These are phyloP conservation scores for Naganishia onofrii DNA, from an alignment of 768 basidiomycete genomes.

Conservation along the genomic window DNA sequence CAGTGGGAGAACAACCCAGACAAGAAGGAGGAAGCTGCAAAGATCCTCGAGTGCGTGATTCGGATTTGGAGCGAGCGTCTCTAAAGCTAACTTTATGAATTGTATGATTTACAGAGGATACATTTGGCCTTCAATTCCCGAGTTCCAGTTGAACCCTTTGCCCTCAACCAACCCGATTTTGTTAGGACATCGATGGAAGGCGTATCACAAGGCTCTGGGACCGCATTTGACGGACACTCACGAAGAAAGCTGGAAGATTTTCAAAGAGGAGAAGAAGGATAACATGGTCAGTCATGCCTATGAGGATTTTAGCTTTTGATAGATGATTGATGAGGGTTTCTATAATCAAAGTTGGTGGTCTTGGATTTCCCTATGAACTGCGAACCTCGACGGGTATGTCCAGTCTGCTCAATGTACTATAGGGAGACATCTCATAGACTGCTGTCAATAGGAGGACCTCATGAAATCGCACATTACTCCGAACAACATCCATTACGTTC, in stretches of 20 bases:
- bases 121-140: slow-evolving; percentile 26
- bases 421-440: not conserved
- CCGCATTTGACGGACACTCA: slow-evolving; percentile 36
- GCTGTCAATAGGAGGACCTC: slow-evolving; percentile 8
- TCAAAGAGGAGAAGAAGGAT: slow-evolving; percentile 57
- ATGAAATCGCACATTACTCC: slow-evolving; percentile 26
- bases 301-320: too few relatives aligned
- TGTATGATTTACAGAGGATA: slow-evolving; percentile 10
- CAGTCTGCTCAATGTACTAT: not conserved
- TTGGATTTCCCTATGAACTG: slow-evolving; percentile 63
- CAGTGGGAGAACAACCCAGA: slow-evolving; percentile 59
- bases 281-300: slow-evolving; percentile 18
- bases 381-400: slow-evolving; percentile 53
- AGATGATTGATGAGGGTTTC: not conserved
- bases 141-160: slow-evolving; percentile 53
- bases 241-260: slow-evolving; percentile 58
- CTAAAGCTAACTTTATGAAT: not conserved
- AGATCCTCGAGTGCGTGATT: slow-evolving; percentile 55
- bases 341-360: slow-evolving; percentile 57
- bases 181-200: slow-evolving; percentile 59
- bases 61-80: not conserved
- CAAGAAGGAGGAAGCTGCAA: slow-evolving; percentile 54
- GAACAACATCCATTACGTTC: slow-evolving; percentile 52
- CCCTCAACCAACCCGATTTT: slow-evolving; percentile 60
- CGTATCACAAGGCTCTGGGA: slow-evolving; percentile 59